Base-by-base conservation (phyloP, 2,329 filamentous ascomycete species). In the Tolypocladium inflatum region DNA sequence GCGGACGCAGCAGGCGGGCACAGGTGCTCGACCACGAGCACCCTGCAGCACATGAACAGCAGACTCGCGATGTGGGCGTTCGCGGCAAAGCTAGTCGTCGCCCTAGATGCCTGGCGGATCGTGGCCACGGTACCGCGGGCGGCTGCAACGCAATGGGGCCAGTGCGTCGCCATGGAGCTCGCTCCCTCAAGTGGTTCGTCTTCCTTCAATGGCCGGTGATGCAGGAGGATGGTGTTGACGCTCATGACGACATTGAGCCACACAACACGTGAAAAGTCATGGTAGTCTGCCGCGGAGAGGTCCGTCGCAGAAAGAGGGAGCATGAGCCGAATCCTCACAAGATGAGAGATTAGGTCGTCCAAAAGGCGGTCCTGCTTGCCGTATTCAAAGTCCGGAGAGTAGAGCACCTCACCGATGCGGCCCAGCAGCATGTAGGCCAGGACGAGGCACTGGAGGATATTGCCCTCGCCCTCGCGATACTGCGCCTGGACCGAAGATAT, bases 81-180 rank as follows among this genome's bases (percentile, higher is more conserved):
- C n/a, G 58, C 41, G 33, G 63, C 42, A 26, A 60, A 57, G 6
- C 61, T 56, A 1, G 58, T 56, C 2, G 61, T 59, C 19, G 60
- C 55, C 3, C 63, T 58, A 11, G 57, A 57, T 23, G 61, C 62
- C 19, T 66, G 63, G 13, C 63, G 62, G 13, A 67, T 60, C 21
- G 62, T 51, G 8, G 62, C 42, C 3, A 62, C 61, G 2, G 57
- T 57, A 17, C 53, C 55, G 5, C 64, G 64, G 21, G 63, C 65
- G 1, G 64, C 58, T 11, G 60, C 59, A 17, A 67, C 59, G 42
- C 65, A 66, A 15, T 64, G 63, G 4, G 65, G 63, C 66, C 66
- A 67, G 37, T 67, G 58, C 10, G 59, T 58, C 0, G 60, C 56
- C 30, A 61, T 50, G 10, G 55, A 59, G 11, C 43, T 57, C 0